Base-by-base conservation (phyloP, 1,284 basidiomycete species). In the Pascua guehoae region DNA sequence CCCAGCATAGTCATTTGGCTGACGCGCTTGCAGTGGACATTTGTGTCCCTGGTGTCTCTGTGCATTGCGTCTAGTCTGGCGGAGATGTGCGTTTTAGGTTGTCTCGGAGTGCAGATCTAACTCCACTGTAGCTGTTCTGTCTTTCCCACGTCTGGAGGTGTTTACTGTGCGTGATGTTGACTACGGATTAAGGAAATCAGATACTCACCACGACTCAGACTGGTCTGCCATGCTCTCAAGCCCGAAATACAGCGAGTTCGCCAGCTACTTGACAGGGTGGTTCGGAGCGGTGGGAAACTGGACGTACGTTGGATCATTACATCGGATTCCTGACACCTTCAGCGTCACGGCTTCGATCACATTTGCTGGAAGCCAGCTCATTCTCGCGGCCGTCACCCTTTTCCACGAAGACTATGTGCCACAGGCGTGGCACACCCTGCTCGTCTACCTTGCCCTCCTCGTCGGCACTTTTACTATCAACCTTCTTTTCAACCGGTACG, bases 191-290 rank as follows among this genome's bases (percentile, higher is more conserved):
- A 32, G 24, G 24, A 32, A 3, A 32, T 7, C 3, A 32, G 24
- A 32, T 32, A 32, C 24, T 32, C 24, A 32, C 24, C 7, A 32
- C 24, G 4, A 4, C 24, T 3, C 24, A 32, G 24, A 79, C 53
- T 79, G 79, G 79, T 68, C 78, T 0, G 75, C 76, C 2, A 78
- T 78, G 66, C 72, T 79, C 4, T 72, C 75, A 0, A 78, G 71
- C 10, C 74, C 72, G 4, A 73, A 73, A 46, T 81, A 78, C 70
- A 72, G 73, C 8, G 71, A 75, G 0, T 62, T 79, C 53, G 64
- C 78, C 9, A 73, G 70, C 32, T 81, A 79, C 66, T 70, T 80
- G 46, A 79, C 78, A 3, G 79, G 79, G 12, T 80, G 79, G 79
- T 66, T 80, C 9, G 75, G 74, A 9, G 66, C 79, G 2, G 78